Base-by-base conservation (phyloP, 495 filamentous ascomycete genomes). In the Margaritispora aquatica region DNA sequence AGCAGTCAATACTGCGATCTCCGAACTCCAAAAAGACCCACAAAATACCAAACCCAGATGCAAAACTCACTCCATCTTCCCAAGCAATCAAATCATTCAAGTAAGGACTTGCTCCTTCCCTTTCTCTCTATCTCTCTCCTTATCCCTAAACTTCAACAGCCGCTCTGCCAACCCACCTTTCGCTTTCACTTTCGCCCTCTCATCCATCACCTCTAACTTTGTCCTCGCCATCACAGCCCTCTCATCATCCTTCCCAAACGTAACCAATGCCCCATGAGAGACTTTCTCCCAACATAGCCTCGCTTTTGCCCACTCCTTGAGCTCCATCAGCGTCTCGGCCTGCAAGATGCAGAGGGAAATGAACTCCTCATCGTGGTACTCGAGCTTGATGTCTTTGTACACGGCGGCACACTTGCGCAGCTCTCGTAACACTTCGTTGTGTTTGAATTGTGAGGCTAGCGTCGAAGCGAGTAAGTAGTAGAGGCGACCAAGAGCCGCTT, bases 241-340 rank as follows among this genome's bases (percentile, higher is more conserved):
- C 17, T 41, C 48, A 19, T 26, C 21, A 17, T 53, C 15, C 23
- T n/a, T 44, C 10, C 57, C 57, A 1, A 23, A 38, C 7, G 26
- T 17, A 11, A 11, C 13, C 5, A 13, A n/a, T n/a, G 23, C 38
- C 11, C 57, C 57, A 31, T 52, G 52, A 1, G 21, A 48, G 13
- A 49, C 57, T 17, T 46, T 52, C n/a, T 53, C 57, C 15, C 47
- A 27, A 19, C 51, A 47, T 17, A 26, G 38, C 47, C 26, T 41
- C 20, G 57, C 57, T 23, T 51, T 51, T 11, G 41, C 53, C 57
- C 57, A 59, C 19, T 59, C 57, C 21, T 53, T 59, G 48, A 52
- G 11, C 38, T 44, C 36, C 27, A 46, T 44, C 5, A 59, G 13
- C 17, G 26, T 22, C 21, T 46, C 22, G 0, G 36, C 57, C 1